Percentiles rank a stretch among this genome's conserved stretches.
These are phyloP conservation scores for Pleodorina starrii DNA, from an alignment of 139 green algal genomes.

Conservation along the genomic window DNA sequence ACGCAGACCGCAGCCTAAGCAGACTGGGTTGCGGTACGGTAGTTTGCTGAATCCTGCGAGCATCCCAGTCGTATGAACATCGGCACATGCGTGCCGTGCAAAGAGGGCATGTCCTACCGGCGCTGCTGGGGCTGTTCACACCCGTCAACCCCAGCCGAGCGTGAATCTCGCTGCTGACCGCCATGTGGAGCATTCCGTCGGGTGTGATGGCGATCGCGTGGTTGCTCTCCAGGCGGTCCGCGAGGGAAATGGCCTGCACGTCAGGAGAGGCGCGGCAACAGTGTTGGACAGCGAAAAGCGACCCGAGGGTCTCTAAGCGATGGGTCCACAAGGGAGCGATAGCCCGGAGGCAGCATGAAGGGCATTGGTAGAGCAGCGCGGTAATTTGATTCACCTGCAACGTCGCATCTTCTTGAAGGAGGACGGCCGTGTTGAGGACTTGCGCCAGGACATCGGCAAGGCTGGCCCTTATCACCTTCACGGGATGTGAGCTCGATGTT, in stretches of 20 bases:
- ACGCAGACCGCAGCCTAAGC: no score
- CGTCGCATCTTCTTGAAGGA: background rate
- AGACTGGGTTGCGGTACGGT: no score
- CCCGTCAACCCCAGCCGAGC: constrained; percentile 20
- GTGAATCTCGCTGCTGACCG: constrained; percentile 4
- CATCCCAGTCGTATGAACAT: no score
- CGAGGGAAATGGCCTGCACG: constrained; percentile 32
- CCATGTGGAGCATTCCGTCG: constrained; percentile 23
- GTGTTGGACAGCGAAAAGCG: no score
- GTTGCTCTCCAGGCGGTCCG: constrained; percentile 38
- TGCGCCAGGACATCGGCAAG: constrained; percentile 20
- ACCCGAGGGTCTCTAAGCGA: background rate
- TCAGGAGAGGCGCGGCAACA: background rate
- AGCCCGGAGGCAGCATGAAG: no score
- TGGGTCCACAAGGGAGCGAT: no score
- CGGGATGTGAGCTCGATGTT: no score
- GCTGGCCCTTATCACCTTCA: constrained; percentile 27
- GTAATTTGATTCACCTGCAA: constrained; percentile 37
- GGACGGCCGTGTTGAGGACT: background rate
- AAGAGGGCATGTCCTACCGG: no score
- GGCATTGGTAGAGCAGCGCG: no score
- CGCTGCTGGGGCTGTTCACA: background rate
- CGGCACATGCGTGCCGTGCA: no score
- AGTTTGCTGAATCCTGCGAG: no score
- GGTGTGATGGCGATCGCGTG: constrained; percentile 28